Conservation (phyloP, 768 basidiomycete species). For the Hygrocybe coccinea region DNA sequence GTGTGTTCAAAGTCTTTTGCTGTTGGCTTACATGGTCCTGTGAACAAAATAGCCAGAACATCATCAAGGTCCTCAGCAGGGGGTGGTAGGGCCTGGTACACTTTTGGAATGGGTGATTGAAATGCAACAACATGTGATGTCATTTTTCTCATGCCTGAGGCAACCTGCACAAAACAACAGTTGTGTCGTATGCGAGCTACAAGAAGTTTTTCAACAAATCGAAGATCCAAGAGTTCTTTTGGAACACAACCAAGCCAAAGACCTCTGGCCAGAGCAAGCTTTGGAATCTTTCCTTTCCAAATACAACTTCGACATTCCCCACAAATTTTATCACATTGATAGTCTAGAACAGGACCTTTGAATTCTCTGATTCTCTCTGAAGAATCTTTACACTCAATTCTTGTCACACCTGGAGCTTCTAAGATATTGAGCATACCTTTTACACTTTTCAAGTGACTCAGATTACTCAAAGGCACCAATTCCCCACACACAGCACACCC, state of each 20-base stretch:
- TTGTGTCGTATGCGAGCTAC: conserved; percentile 22
- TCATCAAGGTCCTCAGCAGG: conserved; percentile 29
- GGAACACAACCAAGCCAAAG: conserved; percentile 33
- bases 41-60: conserved; percentile 31
- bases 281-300: conserved; percentile 7
- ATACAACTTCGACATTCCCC: conserved; percentile 1
- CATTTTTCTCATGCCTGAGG: conserved; percentile 16
- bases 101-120: conserved; percentile 25
- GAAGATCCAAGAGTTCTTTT: conserved; percentile 18
- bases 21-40: conserved; percentile 23
- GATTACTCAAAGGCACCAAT: conserved; percentile 6
- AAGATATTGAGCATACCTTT: conserved; percentile 7
- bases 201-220: conserved; percentile 24
- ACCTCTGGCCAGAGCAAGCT: conserved; percentile 25
- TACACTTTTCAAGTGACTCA: conserved; percentile 9
- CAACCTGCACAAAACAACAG: conserved; percentile 23
- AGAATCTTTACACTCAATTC: conserved; percentile 2
- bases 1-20: conserved; percentile 25
- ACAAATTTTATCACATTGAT: conserved; percentile 11
- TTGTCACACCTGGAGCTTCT: conserved; percentile 4
- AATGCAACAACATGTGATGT: conserved; percentile 19
- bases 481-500: conserved; percentile 32
- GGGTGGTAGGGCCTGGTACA: conserved; percentile 32
- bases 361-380: conserved; percentile 9
- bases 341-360: conserved; percentile 16